These are phyloP conservation scores for Penicillium salamii DNA, from an alignment of 495 filamentous ascomycete species.

Conservation along the genomic window DNA sequence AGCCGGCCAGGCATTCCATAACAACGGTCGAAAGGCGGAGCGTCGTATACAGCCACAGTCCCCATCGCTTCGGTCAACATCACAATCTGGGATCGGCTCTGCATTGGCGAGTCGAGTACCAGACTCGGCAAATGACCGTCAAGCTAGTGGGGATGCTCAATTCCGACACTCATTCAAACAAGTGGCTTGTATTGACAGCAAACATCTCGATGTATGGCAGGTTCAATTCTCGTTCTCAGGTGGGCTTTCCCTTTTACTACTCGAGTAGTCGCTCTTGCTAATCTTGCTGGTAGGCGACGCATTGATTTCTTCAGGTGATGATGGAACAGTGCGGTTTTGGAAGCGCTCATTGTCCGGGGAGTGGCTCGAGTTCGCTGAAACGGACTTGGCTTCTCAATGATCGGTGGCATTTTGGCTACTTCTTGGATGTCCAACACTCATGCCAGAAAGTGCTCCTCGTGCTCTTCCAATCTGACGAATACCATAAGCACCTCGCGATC, in stretches of 20 bases:
- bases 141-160: constrained; percentile 30
- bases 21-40: constrained; percentile 29
- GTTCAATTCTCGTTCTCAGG: constrained; percentile 49
- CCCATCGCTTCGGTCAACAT: constrained; percentile 34
- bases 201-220: constrained; percentile 50
- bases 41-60: constrained; percentile 29
- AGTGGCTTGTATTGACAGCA: constrained; percentile 47
- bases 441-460: not conserved
- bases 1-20: constrained; percentile 26
- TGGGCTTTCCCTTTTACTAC: constrained; percentile 16
- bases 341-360: constrained; percentile 46
- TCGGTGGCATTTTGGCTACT: not conserved
- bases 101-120: constrained; percentile 46
- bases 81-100: constrained; percentile 50
- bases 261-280: too few relatives aligned
- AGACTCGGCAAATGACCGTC: constrained; percentile 28
- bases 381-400: constrained; percentile 40
- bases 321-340: constrained; percentile 51
- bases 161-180: constrained; percentile 48
- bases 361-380: constrained; percentile 52
- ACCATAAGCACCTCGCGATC: not conserved
- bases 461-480: too few relatives aligned
- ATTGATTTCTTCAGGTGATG: constrained; percentile 49
- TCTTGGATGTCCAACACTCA: not conserved
- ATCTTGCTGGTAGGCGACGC: constrained; percentile 38